These are phyloP conservation scores for Kwoniella newhampshirensis DNA, from an alignment of 768 basidiomycete species.

Conservation along the genomic window DNA sequence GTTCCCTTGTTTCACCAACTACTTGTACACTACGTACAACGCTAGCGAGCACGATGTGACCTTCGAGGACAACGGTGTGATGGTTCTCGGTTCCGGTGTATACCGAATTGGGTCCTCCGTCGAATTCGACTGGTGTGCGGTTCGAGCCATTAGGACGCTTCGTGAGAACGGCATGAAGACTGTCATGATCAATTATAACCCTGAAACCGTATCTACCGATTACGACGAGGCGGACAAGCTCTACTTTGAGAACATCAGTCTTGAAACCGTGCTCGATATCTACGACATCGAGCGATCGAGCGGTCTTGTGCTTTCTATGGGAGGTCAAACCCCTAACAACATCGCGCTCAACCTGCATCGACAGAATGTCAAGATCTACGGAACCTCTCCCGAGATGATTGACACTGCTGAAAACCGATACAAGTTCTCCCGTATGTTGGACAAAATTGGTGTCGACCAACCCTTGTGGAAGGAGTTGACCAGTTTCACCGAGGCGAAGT, in stretches of 20 bases:
- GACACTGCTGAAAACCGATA: constrained; percentile 98
- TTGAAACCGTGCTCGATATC: constrained; percentile 95
- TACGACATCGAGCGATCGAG: constrained; percentile 86
- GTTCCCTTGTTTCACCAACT: constrained; percentile 98
- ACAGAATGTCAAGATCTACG: constrained; percentile 97
- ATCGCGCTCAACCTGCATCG: constrained; percentile 93
- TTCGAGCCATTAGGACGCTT: constrained; percentile 91
- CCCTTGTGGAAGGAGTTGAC: constrained; percentile 96
- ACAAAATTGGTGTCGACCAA: constrained; percentile 98
- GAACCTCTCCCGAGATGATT: constrained; percentile 99
- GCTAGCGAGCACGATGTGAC: constrained; percentile 87
- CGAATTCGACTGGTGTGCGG: constrained; percentile 99
- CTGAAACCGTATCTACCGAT: constrained; percentile 97
- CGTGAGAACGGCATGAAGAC: constrained; percentile 93
- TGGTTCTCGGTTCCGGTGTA: constrained; percentile 96
- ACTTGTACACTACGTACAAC: constrained; percentile 97
- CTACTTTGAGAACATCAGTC: constrained; percentile 97
- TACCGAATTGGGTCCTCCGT: constrained; percentile 99
- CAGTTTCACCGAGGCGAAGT: constrained; percentile 77
- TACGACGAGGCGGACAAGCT: constrained; percentile 98
- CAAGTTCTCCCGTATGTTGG: constrained; percentile 97
- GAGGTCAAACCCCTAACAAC: constrained; percentile 98
- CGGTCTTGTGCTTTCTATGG: constrained; percentile 96
- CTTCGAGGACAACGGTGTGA: constrained; percentile 89
- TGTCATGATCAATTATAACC: constrained; percentile 99